Percentiles rank a stretch among this genome's conserved stretches.
Evolutionary conservation across 2,329 filamentous ascomycete species (phyloP).

Genomic region (Leptographium galeiforme): DNA sequence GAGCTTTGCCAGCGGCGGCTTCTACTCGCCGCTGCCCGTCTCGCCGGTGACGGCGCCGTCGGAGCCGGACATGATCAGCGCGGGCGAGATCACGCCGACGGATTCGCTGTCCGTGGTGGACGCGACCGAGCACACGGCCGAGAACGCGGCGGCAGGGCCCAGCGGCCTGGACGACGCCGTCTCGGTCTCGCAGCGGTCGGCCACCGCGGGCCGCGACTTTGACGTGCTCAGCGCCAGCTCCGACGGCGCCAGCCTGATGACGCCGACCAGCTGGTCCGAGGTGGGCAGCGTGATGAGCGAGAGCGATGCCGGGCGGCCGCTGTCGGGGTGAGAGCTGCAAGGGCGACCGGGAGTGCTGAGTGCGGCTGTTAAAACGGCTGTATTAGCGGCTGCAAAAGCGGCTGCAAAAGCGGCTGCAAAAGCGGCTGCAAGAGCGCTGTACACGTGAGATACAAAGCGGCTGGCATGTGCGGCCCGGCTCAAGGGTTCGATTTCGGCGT

Average conservation of each 20-base stretch:
- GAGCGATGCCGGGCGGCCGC: slow-evolving; percentile 25
- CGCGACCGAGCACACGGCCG: slow-evolving; percentile 23
- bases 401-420: too few relatives aligned
- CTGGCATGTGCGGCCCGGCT: too few relatives aligned
- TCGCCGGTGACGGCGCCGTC: slow-evolving; percentile 36
- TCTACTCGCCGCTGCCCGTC: slow-evolving; percentile 47
- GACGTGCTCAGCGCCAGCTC: slow-evolving; percentile 46
- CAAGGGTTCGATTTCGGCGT: too few relatives aligned
- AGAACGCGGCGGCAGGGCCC: neutral
- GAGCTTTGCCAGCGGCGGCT: slow-evolving; percentile 28
- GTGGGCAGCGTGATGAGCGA: slow-evolving; percentile 50
- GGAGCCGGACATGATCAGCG: slow-evolving; percentile 37
- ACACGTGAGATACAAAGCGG: too few relatives aligned
- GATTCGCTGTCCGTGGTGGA: slow-evolving; percentile 43
- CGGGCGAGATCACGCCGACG: slow-evolving; percentile 44
- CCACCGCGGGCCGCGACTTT: slow-evolving; percentile 21
- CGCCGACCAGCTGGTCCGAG: slow-evolving; percentile 51
- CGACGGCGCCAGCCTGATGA: slow-evolving; percentile 40
- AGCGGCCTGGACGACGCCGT: neutral
- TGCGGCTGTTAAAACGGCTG: neutral
- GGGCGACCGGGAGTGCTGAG: neutral
- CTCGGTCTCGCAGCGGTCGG: slow-evolving; percentile 11
- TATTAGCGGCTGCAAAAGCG: too few relatives aligned
- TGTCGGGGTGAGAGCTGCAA: neutral
- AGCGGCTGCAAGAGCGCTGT: too few relatives aligned